Percentiles rank a stretch among this genome's conserved stretches.
Evolutionary conservation across 2,329 filamentous ascomycete species (phyloP).

Genomic region (Penicillium janthinellum): DNA sequence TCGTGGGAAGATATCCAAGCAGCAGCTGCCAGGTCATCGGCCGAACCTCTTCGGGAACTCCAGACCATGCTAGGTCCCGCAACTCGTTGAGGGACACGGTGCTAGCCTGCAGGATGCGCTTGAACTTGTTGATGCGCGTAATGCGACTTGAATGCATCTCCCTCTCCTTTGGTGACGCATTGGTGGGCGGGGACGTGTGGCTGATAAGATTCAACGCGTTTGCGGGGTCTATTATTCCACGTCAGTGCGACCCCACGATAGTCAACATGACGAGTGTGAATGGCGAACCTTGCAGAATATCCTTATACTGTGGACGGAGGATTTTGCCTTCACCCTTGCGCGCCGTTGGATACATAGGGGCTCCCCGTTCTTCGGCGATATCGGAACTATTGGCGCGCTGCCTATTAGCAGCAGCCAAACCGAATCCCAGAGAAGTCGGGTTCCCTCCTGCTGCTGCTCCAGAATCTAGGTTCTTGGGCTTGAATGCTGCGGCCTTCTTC

Average conservation of each 20-base stretch:
- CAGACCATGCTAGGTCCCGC: constrained; percentile 86
- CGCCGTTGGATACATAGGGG: constrained; percentile 79
- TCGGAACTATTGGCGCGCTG: constrained; percentile 84
- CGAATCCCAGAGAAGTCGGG: constrained; percentile 32
- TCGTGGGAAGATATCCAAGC: constrained; percentile 94
- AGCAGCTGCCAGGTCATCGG: constrained; percentile 99
- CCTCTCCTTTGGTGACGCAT: constrained; percentile 77
- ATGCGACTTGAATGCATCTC: constrained; percentile 87
- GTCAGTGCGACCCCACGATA: constrained; percentile 8
- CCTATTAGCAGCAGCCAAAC: constrained; percentile 50
- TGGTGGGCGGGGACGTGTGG: constrained; percentile 72
- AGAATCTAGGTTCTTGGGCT: constrained; percentile 48
- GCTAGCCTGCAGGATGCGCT: constrained; percentile 88
- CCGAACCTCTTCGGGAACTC: constrained; percentile 89
- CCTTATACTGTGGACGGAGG: constrained; percentile 93
- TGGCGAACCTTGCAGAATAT: constrained; percentile 71
- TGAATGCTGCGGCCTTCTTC: constrained; percentile 52
- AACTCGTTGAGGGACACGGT: constrained; percentile 84
- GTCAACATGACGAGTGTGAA: not conserved
- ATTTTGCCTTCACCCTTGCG: constrained; percentile 95
- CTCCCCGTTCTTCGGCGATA: constrained; percentile 86
- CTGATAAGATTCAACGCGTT: constrained; percentile 94
- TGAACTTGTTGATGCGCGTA: constrained; percentile 97
- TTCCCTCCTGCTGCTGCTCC: constrained; percentile 34
- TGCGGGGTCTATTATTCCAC: constrained; percentile 63